Percentiles rank a stretch among this genome's conserved stretches.
These are phyloP conservation scores for Penicillium psychrosexuale DNA, from an alignment of 2,329 filamentous ascomycete genomes.

Conservation along the genomic window DNA sequence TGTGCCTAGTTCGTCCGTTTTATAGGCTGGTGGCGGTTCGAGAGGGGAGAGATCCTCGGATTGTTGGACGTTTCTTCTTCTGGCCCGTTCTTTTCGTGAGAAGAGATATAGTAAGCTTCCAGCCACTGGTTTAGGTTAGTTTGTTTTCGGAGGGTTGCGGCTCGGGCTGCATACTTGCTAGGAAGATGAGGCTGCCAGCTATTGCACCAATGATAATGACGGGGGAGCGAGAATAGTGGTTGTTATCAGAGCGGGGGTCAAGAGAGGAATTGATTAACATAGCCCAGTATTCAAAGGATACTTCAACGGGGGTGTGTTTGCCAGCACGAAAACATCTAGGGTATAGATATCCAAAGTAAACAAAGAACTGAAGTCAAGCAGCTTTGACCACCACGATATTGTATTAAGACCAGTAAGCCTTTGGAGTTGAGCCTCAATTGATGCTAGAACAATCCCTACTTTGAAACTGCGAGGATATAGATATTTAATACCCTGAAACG, in stretches of 20 bases:
- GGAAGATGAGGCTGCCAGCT: constrained; percentile 5
- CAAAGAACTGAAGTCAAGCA: not conserved
- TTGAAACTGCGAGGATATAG: constrained; percentile 6
- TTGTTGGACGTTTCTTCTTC: constrained; percentile 17
- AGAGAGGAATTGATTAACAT: not conserved
- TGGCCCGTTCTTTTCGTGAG: constrained; percentile 25
- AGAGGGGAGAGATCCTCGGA: constrained; percentile 3
- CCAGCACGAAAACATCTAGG: not conserved
- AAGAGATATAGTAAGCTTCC: constrained; percentile 19
- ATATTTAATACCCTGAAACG: constrained; percentile 15
- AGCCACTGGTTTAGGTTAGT: constrained; percentile 15
- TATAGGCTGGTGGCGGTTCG: constrained; percentile 20
- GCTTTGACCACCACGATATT: not conserved
- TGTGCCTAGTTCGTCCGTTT: constrained; percentile 8
- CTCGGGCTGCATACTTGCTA: constrained; percentile 8
- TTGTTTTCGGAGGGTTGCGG: constrained; percentile 11
- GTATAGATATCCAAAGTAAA: not conserved
- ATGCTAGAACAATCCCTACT: not conserved
- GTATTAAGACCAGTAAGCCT: not conserved
- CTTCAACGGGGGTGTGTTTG: not conserved
- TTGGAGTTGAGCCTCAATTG: not conserved
- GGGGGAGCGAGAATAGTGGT: not conserved
- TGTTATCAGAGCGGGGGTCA: not conserved
- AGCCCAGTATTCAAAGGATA: not conserved
- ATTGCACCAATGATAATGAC: constrained; percentile 7